Evolutionary conservation across 2,329 filamentous ascomycete genomes (phyloP).

Genomic region (Ceratocystis lukuohia): DNA sequence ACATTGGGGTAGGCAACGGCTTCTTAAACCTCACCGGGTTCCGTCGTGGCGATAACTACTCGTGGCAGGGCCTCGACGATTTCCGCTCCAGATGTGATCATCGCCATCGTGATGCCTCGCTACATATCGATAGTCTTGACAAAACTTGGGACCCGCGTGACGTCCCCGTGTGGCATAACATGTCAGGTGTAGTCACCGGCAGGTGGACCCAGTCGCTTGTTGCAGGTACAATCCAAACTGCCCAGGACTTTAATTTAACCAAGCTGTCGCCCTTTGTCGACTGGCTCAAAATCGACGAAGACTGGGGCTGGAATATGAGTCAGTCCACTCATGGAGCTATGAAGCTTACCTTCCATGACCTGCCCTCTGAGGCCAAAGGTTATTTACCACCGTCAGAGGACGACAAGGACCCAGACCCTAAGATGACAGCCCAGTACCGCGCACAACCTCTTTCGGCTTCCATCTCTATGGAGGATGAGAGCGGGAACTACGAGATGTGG

Average conservation of each 20-base stretch:
- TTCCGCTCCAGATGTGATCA: slow-evolving; percentile 32
- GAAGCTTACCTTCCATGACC: slow-evolving; percentile 25
- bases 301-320: slow-evolving; percentile 72
- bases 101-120: slow-evolving; percentile 40
- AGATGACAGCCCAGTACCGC: slow-evolving; percentile 19
- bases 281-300: slow-evolving; percentile 45
- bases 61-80: slow-evolving; percentile 57
- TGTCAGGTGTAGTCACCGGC: slow-evolving; percentile 64
- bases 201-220: slow-evolving; percentile 47
- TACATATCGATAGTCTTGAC: slow-evolving; percentile 27
- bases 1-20: slow-evolving; percentile 22
- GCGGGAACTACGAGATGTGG: slow-evolving; percentile 44
- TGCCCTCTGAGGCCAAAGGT: slow-evolving; percentile 1
- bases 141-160: slow-evolving; percentile 30
- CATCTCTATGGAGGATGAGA: slow-evolving; percentile 18
- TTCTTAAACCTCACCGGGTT: slow-evolving; percentile 68
- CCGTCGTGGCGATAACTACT: slow-evolving; percentile 57
- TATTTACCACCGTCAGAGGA: slow-evolving; percentile 12
- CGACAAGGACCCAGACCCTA: slow-evolving; percentile 23
- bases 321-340: slow-evolving; percentile 52
- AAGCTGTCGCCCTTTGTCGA: slow-evolving; percentile 50
- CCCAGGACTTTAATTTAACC: slow-evolving; percentile 48
- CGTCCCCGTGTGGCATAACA: slow-evolving; percentile 56
- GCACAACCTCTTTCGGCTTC: slow-evolving; percentile 15
- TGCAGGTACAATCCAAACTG: slow-evolving; percentile 36